Percentiles rank a stretch among this genome's conserved stretches.
These are phyloP conservation scores for Tylopilus vinaceipallidus DNA, from an alignment of 768 basidiomycete species.

Conservation along the genomic window DNA sequence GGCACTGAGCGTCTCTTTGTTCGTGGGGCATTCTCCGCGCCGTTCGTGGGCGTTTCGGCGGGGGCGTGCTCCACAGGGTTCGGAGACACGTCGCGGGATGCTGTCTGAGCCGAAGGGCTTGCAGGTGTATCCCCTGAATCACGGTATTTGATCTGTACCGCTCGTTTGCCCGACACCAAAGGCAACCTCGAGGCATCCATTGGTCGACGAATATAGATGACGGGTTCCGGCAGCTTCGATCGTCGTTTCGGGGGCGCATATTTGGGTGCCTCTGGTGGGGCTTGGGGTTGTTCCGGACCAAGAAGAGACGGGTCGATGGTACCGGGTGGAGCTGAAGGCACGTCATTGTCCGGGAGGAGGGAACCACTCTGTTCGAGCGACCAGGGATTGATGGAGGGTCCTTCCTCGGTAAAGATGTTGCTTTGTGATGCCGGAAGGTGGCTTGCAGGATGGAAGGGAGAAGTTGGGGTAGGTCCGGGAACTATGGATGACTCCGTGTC, in stretches of 20 bases:
- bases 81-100: background rate
- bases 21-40: background rate
- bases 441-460: background rate
- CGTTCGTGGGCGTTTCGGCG: background rate
- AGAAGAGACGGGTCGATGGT: conserved; percentile 35
- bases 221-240: conserved; percentile 21
- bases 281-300: conserved; percentile 9
- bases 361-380: conserved; percentile 3
- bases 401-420: conserved; percentile 1
- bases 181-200: conserved; percentile 22
- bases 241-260: conserved; percentile 5
- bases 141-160: conserved; percentile 33
- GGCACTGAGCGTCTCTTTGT: conserved; percentile 8
- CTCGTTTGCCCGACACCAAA: conserved; percentile 17
- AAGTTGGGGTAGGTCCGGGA: background rate
- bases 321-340: conserved; percentile 2
- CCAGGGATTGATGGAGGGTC: conserved; percentile 4
- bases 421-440: conserved; percentile 4
- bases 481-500: background rate
- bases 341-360: background rate
- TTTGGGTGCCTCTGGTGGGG: background rate
- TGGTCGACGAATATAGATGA: conserved; percentile 32
- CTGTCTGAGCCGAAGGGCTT: background rate
- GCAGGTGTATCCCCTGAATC: conserved; percentile 6
- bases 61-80: background rate